Base-by-base conservation (phyloP, 106 monocot species). In the Apostasia ramifera region DNA sequence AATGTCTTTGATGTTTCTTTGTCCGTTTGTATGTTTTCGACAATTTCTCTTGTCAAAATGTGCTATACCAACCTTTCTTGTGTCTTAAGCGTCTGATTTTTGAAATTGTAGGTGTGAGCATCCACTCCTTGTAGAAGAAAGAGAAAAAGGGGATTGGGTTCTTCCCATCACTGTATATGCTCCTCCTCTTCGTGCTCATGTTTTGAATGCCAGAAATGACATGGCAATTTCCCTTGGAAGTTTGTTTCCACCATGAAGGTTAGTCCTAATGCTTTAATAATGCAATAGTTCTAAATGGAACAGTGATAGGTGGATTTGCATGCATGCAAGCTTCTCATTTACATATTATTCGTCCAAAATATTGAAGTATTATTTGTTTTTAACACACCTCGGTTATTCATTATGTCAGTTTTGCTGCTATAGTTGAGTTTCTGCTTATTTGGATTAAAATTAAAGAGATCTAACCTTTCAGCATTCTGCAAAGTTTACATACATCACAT, bases 101-200 rank as follows among this genome's bases (percentile, higher is more conserved):
- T 49, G 2, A 71, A 50, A 42, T 71, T 45, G 48, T 77, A 97
- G 97, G 81, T 97, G 87, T 79, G 92, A 87, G 53, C 97, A 97
- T 81, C 97, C 97, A 69, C 83, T 97, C 15, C 89, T 97, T 53
- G 59, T 92, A 41, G 87, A 87, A 54, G 71, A 73, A 42, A 89
- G 92, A 64, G 97, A 97, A 60, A 97, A 86, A 60, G 97, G 97
- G 5, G 97, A 97, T 8, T 97, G 97, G 97, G 79, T 90, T 71
- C 89, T 92, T 79, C 97, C 97, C 57, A 85, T 97, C 39, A 87
- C 80, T 52, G 92, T 97, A 55, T 84, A 75, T 79, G 89, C 89
- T 70, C 97, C 92, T 68, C 82, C 89, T 26, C 70, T 78, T 47
- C 81, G 92, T 8, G 68, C 68, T 57, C 86, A 80, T 59, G 49